Conservation (phyloP, 768 basidiomycete species). For the Galerina sulciceps region DNA sequence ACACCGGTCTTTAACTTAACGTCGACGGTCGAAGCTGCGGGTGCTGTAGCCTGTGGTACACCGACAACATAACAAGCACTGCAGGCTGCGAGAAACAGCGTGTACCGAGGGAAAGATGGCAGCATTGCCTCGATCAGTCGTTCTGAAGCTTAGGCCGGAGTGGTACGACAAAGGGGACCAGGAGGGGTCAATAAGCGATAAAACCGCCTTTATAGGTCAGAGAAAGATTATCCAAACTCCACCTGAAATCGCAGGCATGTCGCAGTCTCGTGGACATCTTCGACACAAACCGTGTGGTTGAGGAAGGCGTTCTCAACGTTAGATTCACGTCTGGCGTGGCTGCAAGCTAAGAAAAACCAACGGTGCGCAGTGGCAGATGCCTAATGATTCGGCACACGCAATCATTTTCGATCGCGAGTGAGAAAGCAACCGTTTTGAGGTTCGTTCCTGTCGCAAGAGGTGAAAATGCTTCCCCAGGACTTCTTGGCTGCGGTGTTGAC, state of each 20-base stretch:
- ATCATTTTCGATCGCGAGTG: not conserved
- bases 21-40: conserved; percentile 29
- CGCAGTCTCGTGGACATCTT: not conserved
- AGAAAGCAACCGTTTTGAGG: not conserved
- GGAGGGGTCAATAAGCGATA: not conserved
- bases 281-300: not conserved
- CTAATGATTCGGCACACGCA: no score
- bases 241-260: not conserved
- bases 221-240: not conserved
- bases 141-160: not conserved
- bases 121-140: not conserved
- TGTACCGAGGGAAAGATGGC: not conserved
- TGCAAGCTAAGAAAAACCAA: not conserved
- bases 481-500: not conserved
- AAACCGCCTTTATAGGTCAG: not conserved
- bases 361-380: not conserved
- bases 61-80: conserved; percentile 2
- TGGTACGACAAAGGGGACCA: not conserved
- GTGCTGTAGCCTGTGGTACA: conserved; percentile 1
- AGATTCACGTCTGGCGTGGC: not conserved
- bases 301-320: not conserved
- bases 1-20: conserved; percentile 45
- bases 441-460: not conserved
- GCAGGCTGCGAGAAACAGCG: conserved; percentile 5
- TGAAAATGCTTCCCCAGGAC: no score